These are phyloP conservation scores for Talaromyces sp. DNA, from an alignment of 2,329 filamentous ascomycete species.

Conservation along the genomic window DNA sequence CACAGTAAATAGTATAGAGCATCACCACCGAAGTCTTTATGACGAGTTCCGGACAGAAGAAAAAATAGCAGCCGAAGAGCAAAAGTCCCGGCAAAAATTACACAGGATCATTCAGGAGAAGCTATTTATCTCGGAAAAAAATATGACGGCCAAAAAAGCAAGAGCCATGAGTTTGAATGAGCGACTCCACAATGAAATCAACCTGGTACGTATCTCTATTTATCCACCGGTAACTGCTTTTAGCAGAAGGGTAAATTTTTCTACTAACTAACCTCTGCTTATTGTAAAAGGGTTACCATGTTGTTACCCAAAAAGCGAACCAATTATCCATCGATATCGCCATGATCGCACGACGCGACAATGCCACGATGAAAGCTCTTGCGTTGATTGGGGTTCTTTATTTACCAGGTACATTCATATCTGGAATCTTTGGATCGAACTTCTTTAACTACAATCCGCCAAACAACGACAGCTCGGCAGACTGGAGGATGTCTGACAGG, in stretches of 20 bases:
- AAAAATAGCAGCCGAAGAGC: not conserved
- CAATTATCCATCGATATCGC: conserved; percentile 9
- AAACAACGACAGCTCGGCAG: not conserved
- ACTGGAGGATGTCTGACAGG: conserved; percentile 13
- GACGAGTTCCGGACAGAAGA: not conserved
- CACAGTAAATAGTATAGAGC: conserved; percentile 9
- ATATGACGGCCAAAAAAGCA: conserved; percentile 9
- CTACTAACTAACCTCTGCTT: not conserved
- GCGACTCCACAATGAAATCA: conserved; percentile 10
- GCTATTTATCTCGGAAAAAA: conserved; percentile 7
- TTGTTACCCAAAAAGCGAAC: conserved; percentile 7
- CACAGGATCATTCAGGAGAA: conserved; percentile 5
- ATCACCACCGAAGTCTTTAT: conserved; percentile 10
- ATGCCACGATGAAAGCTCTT: conserved; percentile 12
- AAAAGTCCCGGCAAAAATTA: not conserved
- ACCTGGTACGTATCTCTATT: not conserved
- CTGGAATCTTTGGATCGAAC: conserved; percentile 11
- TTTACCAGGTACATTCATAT: conserved; percentile 13
- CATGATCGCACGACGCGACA: conserved; percentile 7
- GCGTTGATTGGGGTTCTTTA: conserved; percentile 12
- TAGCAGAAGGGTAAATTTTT: not conserved
- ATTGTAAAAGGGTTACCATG: not conserved
- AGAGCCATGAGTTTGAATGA: conserved; percentile 8
- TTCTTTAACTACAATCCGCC: conserved; percentile 12
- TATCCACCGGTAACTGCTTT: not conserved